phyloP scores from a whole-genome alignment of 805 yeast genomes.

The Candida ficus region DNA sequence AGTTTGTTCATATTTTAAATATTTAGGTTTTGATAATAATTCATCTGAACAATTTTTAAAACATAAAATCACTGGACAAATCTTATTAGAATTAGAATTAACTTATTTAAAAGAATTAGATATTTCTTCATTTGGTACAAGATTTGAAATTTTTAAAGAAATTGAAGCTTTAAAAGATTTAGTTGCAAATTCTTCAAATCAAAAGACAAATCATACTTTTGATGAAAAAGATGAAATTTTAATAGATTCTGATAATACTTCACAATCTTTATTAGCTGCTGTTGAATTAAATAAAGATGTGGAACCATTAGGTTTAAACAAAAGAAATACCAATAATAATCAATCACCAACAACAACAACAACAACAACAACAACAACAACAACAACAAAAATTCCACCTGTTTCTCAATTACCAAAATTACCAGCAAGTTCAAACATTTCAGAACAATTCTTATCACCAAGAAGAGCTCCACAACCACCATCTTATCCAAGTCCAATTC shows the following conservation, averaged over 20 bases:
- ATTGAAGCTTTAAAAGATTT: constrained; percentile 57
- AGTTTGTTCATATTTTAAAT: constrained; percentile 72
- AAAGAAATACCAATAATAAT: background rate
- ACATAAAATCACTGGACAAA: constrained; percentile 87
- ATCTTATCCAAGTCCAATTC: constrained; percentile 36
- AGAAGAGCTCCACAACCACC: constrained; percentile 74
- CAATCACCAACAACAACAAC: constrained; percentile 1
- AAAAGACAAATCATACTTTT: constrained; percentile 3
- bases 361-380: constrained; percentile 6
- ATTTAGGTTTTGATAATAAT: constrained; percentile 64
- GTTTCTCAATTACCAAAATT: constrained; percentile 17
- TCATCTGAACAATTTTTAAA: constrained; percentile 77
- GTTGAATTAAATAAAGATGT: constrained; percentile 11
- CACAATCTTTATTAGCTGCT: constrained; percentile 11
- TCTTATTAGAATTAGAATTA: constrained; percentile 79
- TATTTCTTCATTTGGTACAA: constrained; percentile 87
- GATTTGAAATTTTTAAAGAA: constrained; percentile 88
- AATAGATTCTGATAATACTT: constrained; percentile 3
- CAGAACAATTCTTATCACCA: constrained; percentile 51
- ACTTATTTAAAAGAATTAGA: constrained; percentile 87
- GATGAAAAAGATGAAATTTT: constrained; percentile 11
- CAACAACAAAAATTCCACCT: constrained; percentile 12
- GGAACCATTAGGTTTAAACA: constrained; percentile 26
- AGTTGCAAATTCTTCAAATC: constrained; percentile 6
- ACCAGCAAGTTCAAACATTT: constrained; percentile 15